These are phyloP conservation scores for Lactarius deliciosus DNA, from an alignment of 768 basidiomycete genomes.

Conservation along the genomic window DNA sequence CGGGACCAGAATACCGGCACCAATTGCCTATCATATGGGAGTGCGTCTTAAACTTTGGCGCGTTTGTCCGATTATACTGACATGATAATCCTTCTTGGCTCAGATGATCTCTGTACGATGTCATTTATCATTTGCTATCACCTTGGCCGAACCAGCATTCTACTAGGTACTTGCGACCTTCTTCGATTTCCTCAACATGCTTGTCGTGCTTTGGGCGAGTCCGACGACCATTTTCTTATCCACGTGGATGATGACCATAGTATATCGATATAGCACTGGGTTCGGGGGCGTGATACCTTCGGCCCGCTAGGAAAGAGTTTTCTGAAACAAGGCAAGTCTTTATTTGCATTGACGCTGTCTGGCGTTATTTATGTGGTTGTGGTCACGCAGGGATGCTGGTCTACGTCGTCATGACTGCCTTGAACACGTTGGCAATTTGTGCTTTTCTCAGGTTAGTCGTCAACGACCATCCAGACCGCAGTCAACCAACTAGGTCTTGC, in stretches of 20 bases:
- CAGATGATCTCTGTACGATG: conserved; percentile 21
- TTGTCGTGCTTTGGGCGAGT: conserved; percentile 17
- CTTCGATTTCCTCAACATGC: conserved; percentile 23
- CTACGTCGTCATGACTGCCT: conserved; percentile 24
- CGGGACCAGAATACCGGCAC: background rate
- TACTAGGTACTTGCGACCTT: conserved; percentile 10
- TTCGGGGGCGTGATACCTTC: conserved; percentile 16
- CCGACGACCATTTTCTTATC: no score
- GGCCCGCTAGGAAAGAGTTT: conserved; percentile 25
- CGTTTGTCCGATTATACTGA: background rate
- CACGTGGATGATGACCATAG: background rate
- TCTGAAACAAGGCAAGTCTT: conserved; percentile 26
- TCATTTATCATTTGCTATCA: background rate
- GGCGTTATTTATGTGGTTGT: background rate
- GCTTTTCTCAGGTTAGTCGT: conserved; percentile 19
- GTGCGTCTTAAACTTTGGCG: conserved; percentile 11
- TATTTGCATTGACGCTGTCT: background rate
- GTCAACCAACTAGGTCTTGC: background rate
- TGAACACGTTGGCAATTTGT: conserved; percentile 24
- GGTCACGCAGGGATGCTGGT: conserved; percentile 22
- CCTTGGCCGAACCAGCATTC: background rate
- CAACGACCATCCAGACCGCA: background rate
- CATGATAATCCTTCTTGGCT: background rate
- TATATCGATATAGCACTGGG: conserved; percentile 14
- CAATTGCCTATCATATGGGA: conserved; percentile 19